phyloP scores from a whole-genome alignment of 148 eudicot genomes.

The Rhododendron griersonianum region DNA sequence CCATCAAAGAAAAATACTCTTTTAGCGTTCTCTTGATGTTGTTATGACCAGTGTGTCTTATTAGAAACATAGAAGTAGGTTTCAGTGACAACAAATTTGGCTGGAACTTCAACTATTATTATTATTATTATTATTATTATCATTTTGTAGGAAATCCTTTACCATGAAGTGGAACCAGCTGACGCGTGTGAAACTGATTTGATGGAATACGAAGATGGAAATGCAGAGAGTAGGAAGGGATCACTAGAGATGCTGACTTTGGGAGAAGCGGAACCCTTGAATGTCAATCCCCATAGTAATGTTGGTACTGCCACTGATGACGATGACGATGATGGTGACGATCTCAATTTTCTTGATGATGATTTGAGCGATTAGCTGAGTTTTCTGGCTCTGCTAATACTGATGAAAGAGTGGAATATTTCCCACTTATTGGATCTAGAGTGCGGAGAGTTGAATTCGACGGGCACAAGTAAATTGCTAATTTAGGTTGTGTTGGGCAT shows the following conservation, averaged over 20 bases:
- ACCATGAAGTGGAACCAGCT: conserved; percentile 43
- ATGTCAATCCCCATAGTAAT: conserved; percentile 35
- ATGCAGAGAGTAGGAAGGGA: conserved; percentile 39
- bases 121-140: too few species aligned
- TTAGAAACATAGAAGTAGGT: background rate
- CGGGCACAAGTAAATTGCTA: background rate
- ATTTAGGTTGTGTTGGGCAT: background rate
- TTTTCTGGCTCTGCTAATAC: background rate
- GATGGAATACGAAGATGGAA: conserved; percentile 60
- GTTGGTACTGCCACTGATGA: conserved; percentile 32
- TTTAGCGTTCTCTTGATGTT: background rate
- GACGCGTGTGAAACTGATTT: conserved; percentile 61
- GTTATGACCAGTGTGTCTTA: background rate
- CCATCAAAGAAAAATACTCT: background rate
- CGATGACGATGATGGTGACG: conserved; percentile 25
- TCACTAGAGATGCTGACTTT: conserved; percentile 49
- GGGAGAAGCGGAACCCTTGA: conserved; percentile 61
- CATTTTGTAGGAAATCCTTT: conserved; percentile 44
- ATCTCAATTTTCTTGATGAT: conserved; percentile 44
- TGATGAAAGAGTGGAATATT: background rate
- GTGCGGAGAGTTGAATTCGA: background rate
- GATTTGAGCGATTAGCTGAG: conserved; percentile 26
- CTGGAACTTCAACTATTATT: background rate
- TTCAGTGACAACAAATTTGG: background rate
- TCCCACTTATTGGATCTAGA: background rate